Percentiles rank a stretch among this genome's conserved stretches.
phyloP scores from a whole-genome alignment of 768 basidiomycete genomes.

The Dentipellis sp. region DNA sequence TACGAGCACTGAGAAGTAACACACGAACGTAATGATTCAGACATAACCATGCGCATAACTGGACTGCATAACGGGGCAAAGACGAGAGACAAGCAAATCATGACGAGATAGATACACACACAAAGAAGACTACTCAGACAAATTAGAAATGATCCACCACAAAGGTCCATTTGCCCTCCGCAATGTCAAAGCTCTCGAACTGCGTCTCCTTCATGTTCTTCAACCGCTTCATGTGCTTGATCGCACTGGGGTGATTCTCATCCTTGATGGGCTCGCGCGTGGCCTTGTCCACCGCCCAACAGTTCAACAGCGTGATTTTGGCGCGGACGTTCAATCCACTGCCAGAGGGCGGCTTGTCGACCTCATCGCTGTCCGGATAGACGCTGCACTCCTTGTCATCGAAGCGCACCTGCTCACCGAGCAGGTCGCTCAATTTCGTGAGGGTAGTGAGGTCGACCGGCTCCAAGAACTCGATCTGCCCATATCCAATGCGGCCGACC shows the following conservation, averaged over 20 bases:
- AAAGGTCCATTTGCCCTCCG: conserved; percentile 88
- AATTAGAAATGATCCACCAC: conserved; percentile 83
- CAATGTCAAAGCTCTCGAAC: conserved; percentile 73
- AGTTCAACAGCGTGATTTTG: conserved; percentile 62
- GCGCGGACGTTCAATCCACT: conserved; percentile 87
- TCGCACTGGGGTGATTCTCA: conserved; percentile 51
- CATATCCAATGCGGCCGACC: conserved; percentile 88
- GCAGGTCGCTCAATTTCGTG: conserved; percentile 66
- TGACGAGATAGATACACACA: not conserved
- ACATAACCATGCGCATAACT: not conserved
- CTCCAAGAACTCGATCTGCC: conserved; percentile 75
- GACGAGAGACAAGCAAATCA: not conserved
- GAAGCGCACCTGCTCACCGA: conserved; percentile 84
- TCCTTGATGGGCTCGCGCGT: conserved; percentile 88
- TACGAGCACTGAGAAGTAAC: not conserved
- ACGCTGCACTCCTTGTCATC: conserved; percentile 89
- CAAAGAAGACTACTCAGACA: not conserved
- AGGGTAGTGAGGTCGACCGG: conserved; percentile 81
- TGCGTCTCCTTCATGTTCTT: conserved; percentile 79
- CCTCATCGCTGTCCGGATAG: conserved; percentile 85
- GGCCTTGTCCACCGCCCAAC: conserved; percentile 88
- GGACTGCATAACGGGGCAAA: not conserved
- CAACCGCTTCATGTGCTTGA: conserved; percentile 72
- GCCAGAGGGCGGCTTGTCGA: conserved; percentile 75
- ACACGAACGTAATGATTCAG: conserved; percentile 1